These are phyloP conservation scores for Groenewaldozyma sp. DNA, from an alignment of 1,139 yeast species.

Conservation along the genomic window DNA sequence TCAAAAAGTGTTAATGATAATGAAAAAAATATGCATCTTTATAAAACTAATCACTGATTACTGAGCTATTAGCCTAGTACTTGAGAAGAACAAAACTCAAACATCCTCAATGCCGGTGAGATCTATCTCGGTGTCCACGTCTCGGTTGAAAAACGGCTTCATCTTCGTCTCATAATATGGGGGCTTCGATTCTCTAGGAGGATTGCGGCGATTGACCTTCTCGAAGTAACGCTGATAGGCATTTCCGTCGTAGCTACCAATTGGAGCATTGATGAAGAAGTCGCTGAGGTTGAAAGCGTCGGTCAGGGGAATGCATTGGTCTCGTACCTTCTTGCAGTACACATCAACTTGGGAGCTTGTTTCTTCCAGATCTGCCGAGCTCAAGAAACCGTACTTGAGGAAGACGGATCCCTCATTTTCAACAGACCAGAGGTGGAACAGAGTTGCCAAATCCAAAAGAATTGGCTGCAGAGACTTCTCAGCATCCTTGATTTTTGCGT, in stretches of 20 bases:
- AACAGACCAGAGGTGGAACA: constrained; percentile 63
- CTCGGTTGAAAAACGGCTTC: constrained; percentile 35
- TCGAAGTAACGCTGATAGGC: constrained; percentile 65
- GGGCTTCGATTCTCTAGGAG: constrained; percentile 27
- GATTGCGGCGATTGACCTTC: constrained; percentile 32
- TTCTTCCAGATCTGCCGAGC: constrained; percentile 27
- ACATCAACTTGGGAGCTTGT: constrained; percentile 29
- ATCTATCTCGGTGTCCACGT: constrained; percentile 13
- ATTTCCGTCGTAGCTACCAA: constrained; percentile 81
- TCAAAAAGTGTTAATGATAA: too few species aligned
- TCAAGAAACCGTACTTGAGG: constrained; percentile 52
- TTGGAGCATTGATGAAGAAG: constrained; percentile 73
- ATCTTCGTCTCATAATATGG: constrained; percentile 32
- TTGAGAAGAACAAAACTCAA: too few species aligned
- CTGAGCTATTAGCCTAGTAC: too few species aligned
- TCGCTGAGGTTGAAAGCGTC: constrained; percentile 86
- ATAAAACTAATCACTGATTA: too few species aligned
- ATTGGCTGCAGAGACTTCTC: constrained; percentile 27
- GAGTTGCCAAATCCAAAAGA: constrained; percentile 41
- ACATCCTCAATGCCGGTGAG: constrained; percentile 7
- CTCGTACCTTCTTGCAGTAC: constrained; percentile 38
- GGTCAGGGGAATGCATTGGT: constrained; percentile 68
- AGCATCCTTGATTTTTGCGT: constrained; percentile 25
- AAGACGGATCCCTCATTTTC: constrained; percentile 73
- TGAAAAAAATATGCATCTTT: too few species aligned